Base-by-base conservation (phyloP, 495 filamentous ascomycete species). In the Lindgomyces ingoldianus region DNA sequence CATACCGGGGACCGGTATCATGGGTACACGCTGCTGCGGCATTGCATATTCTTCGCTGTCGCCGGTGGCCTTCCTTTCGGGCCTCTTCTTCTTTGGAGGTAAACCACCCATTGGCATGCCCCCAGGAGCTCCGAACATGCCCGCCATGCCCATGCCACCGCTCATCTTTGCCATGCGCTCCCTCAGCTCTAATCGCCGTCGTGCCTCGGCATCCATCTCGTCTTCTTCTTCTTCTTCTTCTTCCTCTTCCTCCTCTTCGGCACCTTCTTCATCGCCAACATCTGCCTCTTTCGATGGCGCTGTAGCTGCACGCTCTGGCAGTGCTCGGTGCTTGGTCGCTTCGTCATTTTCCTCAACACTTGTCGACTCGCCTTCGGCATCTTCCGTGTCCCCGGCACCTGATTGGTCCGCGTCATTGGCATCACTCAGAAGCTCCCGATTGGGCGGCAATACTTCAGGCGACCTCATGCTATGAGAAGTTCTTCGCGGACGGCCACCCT, bases 91-190 rank as follows among this genome's bases (percentile, higher is more conserved):
- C 74, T 89, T 91, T 70, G 89, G 91, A 66, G 86, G 85, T 47
- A 83, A 81, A 9, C 74, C 77, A n/a, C 85, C 76, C 54, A 83
- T 78, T 53, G 80, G 80, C 1, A 81, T 77, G 75, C 94, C 86
- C 52, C 89, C 87, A 33, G 49, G 49, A 2, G 4, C 52, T 26
- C 83, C 84, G 75, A 96, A 94, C 83, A 97, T 93, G 48, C 93
- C 92, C 74, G 91, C 87, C 88, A 96, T 93, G 16, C 93, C 92
- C 91, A 96, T 96, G 16, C 94, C 94, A 62, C 95, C 94, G 65
- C 91, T 94, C 90, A 98, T 95, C 76, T 95, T 96, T 24, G 93
- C 93, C 91, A 98, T 98, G 64, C 94, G 85, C 53, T 92, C 91
- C 44, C 95, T 86, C 55, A 98, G 79, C 69, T 96, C 94, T 78